Percentiles rank a stretch among this genome's conserved stretches.
phyloP scores from a whole-genome alignment of 2,329 filamentous ascomycete species.

The Aspergillus sp. region DNA sequence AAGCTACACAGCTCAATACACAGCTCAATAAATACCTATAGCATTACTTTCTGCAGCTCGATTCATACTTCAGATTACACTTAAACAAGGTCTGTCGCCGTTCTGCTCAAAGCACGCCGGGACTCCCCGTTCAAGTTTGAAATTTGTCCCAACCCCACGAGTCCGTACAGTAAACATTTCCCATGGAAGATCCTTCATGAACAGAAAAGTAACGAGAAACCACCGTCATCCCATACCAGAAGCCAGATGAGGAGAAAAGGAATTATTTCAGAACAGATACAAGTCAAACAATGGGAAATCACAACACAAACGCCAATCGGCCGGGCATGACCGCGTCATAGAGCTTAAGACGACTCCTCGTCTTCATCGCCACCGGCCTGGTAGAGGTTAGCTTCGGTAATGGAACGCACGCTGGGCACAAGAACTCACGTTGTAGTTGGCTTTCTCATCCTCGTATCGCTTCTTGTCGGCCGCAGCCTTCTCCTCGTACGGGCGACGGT shows the following conservation, averaged over 20 bases:
- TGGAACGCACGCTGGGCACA: neutral
- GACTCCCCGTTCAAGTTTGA: slow-evolving; percentile 25
- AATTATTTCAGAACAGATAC: slow-evolving; percentile 29
- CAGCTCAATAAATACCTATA: neutral
- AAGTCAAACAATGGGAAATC: slow-evolving; percentile 30
- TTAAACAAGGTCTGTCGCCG: slow-evolving; percentile 17
- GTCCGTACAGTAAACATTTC: slow-evolving; percentile 28
- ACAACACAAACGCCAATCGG: slow-evolving; percentile 34
- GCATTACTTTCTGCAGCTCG: slow-evolving; percentile 12
- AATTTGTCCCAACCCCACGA: slow-evolving; percentile 24
- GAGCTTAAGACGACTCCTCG: slow-evolving; percentile 45
- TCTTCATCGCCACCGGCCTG: slow-evolving; percentile 59
- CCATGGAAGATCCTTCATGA: slow-evolving; percentile 30
- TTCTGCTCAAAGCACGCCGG: slow-evolving; percentile 15
- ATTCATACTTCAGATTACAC: slow-evolving; percentile 18
- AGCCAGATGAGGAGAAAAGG: slow-evolving; percentile 30
- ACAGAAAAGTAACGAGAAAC: slow-evolving; percentile 29
- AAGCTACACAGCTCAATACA: too few species aligned
- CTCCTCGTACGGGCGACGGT: slow-evolving; percentile 89
- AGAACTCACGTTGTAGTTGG: slow-evolving; percentile 76
- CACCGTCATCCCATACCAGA: slow-evolving; percentile 32
- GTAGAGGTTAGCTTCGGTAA: slow-evolving; percentile 3
- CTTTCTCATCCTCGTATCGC: slow-evolving; percentile 98
- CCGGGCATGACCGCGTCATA: slow-evolving; percentile 23
- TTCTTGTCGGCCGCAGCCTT: slow-evolving; percentile 98